Base-by-base conservation (phyloP, 106 monocot species). In the Dactylorhiza incarnata region DNA sequence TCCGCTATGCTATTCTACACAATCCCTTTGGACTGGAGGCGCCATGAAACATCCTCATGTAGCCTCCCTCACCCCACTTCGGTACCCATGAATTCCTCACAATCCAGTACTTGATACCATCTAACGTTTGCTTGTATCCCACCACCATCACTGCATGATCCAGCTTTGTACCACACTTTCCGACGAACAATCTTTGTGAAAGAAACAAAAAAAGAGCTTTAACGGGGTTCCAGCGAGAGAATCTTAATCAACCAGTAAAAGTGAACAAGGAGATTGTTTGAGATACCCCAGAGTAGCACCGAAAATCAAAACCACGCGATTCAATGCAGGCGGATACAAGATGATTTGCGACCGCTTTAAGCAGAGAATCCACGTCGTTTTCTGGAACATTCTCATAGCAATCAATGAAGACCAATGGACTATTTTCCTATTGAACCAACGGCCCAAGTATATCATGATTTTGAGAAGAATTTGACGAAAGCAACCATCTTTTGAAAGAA, bases 51-150 rank as follows among this genome's bases (percentile, higher is more conserved):
- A 87, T 84, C 69, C 84, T 80, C 0, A 89, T 77, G 74, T 86
- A 89, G 6, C 92, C 92, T 5, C 17, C 47, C 72, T 92, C 92
- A 10, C 92, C 89, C 89, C 89, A 92, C 2, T 50, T 78, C 0
- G 73, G n/a, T n/a, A 1, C 2, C 92, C 89, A 89, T 87, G 89
- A 2, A 86, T 89, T 92, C 89, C 75, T 89, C 17, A 87, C 83
- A 2, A 83, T 86, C 89, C 92, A 89, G 47, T 89, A 92, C 20
- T 89, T 82, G 4, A 73, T 87, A 1, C 86, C 83, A 12, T 84
- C 68, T 7, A 51, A 17, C 0, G 78, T 77, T 0, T 53, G 59
- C 13, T 78, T 83, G 23, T 90, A 91, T 1, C 90, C 87, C 10
- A 91, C 84, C 0, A 82, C 43, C 0, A 77, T 69, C 11, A 88